Evolutionary conservation across 169 alveolate genomes (phyloP).

Genomic region (Plasmodium gaboni): DNA sequence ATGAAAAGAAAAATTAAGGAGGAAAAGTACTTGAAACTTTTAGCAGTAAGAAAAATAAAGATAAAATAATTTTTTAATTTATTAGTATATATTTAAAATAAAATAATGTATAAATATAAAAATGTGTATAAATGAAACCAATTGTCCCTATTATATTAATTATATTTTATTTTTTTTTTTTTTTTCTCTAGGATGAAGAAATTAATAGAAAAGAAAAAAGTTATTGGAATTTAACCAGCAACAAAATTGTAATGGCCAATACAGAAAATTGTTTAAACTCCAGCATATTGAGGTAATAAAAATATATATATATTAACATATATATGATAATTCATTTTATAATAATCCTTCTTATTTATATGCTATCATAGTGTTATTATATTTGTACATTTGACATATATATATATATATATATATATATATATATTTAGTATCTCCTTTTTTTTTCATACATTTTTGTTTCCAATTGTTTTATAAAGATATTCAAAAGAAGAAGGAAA

Average conservation of each 20-base stretch:
- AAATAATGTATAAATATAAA: not conserved
- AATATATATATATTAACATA: not conserved
- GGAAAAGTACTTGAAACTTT: slow-evolving; percentile 40
- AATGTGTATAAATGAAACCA: not conserved
- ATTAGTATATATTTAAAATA: not conserved
- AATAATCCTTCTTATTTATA: no score
- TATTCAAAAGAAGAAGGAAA: slow-evolving; percentile 14
- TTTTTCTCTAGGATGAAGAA: slow-evolving; percentile 52
- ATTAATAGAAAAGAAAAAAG: slow-evolving; percentile 58
- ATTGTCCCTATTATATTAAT: no score
- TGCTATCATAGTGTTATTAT: no score
- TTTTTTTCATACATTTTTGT: not conserved
- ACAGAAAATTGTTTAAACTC: not conserved
- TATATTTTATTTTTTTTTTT: no score
- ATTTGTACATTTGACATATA: not conserved
- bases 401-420: not conserved
- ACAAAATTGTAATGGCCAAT: slow-evolving; percentile 26
- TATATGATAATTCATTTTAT: no score
- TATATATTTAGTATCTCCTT: not conserved
- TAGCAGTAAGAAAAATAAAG: slow-evolving; percentile 42
- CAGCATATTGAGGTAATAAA: slow-evolving; percentile 20
- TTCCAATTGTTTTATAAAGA: slow-evolving; percentile 1
- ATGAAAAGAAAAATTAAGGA: slow-evolving; percentile 55
- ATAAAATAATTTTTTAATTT: not conserved
- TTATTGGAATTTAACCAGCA: slow-evolving; percentile 54